Evolutionary conservation across 805 yeast species (phyloP), one percentile per base, ranked within the genome.

Genomic region (Saturnispora mendoncae): DNA sequence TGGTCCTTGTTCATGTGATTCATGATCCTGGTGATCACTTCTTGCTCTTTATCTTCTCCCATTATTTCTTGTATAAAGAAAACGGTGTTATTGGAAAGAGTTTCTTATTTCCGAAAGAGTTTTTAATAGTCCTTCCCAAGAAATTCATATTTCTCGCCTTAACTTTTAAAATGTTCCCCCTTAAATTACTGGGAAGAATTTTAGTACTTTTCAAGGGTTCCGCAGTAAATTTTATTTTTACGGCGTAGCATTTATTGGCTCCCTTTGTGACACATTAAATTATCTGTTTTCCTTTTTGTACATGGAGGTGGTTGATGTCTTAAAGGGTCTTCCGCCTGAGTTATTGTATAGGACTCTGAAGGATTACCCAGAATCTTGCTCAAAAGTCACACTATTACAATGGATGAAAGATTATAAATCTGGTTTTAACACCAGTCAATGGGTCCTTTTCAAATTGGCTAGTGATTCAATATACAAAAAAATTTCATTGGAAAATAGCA

Each of bases 1-100:
- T 86, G 95, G 64, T 78, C 84, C 46, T 68, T 68, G 67, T 85
- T 86, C 94, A 86, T 84, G 58, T 84, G 92, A 20, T 69, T 56
- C n/a, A 78, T 61, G 38, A 85, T 82, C 54, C 84, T 64, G 14
- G 54, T 26, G 15, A 37, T 28, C 4, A 43, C 2, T 18, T 26
- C 35, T 13, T 19, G 14, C 12, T 27, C 34, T 14, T 35, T 26
- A 6, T 26, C 35, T 4, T 20, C 20, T n/a, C 18, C 9, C 24
- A 28, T 21, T 10, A 1, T 24, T 18, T 18, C 17, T 9, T 14
- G 6, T 5, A 23, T 17, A 4, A 17, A 26, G 24, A 26, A 32
- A 9, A 21, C 14, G 17, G 24, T 18, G 24, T 10, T 3, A 19
- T 18, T 5, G 8, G 10, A 32, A 15, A 27, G 13, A 13, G 29